Percentiles rank a stretch among this genome's conserved stretches.
Evolutionary conservation across 2,329 filamentous ascomycete genomes (phyloP).

Genomic region (Penicillium sp.): DNA sequence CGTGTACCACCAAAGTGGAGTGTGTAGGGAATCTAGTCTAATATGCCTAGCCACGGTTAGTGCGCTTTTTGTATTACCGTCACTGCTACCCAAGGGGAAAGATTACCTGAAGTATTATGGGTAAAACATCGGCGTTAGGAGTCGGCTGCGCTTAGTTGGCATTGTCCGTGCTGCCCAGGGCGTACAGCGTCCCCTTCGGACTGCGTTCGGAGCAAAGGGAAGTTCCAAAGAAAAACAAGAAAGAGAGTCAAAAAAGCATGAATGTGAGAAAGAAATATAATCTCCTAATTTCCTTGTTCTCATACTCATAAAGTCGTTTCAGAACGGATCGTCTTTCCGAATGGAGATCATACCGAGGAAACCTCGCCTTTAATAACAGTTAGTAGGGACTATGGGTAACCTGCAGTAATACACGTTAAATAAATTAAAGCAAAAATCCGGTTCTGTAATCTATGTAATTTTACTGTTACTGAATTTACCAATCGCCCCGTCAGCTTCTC

Average conservation of each 20-base stretch:
- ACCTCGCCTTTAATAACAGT: background rate
- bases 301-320: background rate
- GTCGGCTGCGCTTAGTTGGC: conserved; percentile 13
- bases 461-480: conserved; percentile 12
- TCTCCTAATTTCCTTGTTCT: background rate
- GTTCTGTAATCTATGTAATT: background rate
- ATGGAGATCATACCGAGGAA: conserved; percentile 2
- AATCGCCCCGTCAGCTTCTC: conserved; percentile 21
- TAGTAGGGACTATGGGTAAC: background rate
- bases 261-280: background rate
- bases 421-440: background rate
- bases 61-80: background rate
- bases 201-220: conserved; percentile 4
- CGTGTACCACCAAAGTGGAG: background rate
- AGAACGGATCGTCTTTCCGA: conserved; percentile 7
- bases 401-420: background rate
- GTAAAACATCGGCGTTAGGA: background rate
- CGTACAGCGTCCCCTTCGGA: conserved; percentile 14
- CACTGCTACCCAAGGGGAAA: background rate
- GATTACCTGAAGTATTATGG: background rate
- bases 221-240: background rate
- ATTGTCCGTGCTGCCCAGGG: background rate
- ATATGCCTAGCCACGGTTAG: background rate
- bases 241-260: background rate
- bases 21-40: background rate